Evolutionary conservation across 2,329 filamentous ascomycete species (phyloP).

Genomic region (Xylaria digitata): DNA sequence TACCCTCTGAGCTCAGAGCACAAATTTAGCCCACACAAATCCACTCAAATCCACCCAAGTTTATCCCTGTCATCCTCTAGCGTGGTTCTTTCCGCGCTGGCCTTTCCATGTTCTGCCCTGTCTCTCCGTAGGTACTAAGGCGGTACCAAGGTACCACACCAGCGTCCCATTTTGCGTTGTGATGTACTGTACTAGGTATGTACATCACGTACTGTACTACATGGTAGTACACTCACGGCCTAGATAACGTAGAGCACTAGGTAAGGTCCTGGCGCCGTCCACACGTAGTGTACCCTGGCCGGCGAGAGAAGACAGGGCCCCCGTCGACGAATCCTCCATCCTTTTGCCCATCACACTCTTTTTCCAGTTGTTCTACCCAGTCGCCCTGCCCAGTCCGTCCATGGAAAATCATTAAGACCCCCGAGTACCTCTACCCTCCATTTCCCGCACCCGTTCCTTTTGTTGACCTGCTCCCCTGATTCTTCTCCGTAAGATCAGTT

Average conservation of each 20-base stretch:
- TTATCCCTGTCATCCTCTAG: conserved; percentile 27
- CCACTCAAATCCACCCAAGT: conserved; percentile 24
- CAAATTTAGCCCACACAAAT: conserved; percentile 36
- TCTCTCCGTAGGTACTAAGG: conserved; percentile 11
- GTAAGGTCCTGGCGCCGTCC: too few species aligned
- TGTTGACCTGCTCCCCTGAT: conserved; percentile 53
- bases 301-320: conserved; percentile 17
- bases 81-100: conserved; percentile 34
- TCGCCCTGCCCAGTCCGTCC: conserved; percentile 39
- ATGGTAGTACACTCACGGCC: too few species aligned
- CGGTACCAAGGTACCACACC: conserved; percentile 26
- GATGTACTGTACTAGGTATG: conserved; percentile 16
- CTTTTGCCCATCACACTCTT: conserved; percentile 41
- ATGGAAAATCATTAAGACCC: conserved; percentile 53
- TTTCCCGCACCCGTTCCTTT: conserved; percentile 48
- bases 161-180: conserved; percentile 26
- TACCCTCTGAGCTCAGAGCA: conserved; percentile 15
- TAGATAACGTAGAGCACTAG: too few species aligned
- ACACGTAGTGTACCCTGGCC: conserved; percentile 25
- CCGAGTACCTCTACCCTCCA: conserved; percentile 45
- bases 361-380: conserved; percentile 19
- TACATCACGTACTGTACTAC: conserved; percentile 1
- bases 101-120: conserved; percentile 31
- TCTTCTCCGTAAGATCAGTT: conserved; percentile 52
- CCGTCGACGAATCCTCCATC: conserved; percentile 36